Evolutionary conservation across 1,284 basidiomycete genomes (phyloP), one percentile per base, ranked within the genome.

Genomic region (Irpex lacteus): DNA sequence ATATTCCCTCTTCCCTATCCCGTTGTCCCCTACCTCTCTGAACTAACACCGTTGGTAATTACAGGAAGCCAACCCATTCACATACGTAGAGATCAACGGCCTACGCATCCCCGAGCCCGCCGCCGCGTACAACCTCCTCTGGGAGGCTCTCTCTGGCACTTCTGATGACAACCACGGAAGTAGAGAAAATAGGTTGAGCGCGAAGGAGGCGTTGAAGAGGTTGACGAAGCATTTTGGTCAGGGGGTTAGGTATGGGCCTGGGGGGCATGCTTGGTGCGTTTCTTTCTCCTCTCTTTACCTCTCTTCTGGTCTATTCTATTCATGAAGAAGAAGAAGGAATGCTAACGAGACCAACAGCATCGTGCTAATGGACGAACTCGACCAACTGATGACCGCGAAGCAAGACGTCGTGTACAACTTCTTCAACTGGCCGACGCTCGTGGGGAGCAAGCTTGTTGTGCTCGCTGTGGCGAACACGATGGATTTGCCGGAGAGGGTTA

Each of bases 391-490:
- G 67, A 98, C 97, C 0, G 82, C 91, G 21, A 97, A 98, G 73
- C 97, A 99, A 77, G 96, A 98, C 69, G 97, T 99, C 2, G 93
- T 99, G 50, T 99, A 99, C 79, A 98, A 98, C 75, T 97, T 99
- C 78, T 99, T 99, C 85, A 98, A 98, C 75, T 99, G 98, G 97
- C 98, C 97, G 1, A 96, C 95, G 8, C 82, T 97, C 64, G 84
- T 87, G 0, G 89, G 89, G 13, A 94, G 92, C 62, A 91, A 92
- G 72, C 84, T 99, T 13, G 90, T 98, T 60, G 97, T 99, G 1
- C 86, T 99, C 61, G 98, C 98, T 0, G 96, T 99, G 0, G 98
- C 98, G 9, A 99, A 99, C 75, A 96, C 97, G 32, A 98, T 98
- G 93, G 97, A 99, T 73, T 81, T 99, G 61, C 98, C 98, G 0